These are phyloP conservation scores for Phaeomoniella chlamydospora DNA, from an alignment of 2,329 filamentous ascomycete species.

Conservation along the genomic window DNA sequence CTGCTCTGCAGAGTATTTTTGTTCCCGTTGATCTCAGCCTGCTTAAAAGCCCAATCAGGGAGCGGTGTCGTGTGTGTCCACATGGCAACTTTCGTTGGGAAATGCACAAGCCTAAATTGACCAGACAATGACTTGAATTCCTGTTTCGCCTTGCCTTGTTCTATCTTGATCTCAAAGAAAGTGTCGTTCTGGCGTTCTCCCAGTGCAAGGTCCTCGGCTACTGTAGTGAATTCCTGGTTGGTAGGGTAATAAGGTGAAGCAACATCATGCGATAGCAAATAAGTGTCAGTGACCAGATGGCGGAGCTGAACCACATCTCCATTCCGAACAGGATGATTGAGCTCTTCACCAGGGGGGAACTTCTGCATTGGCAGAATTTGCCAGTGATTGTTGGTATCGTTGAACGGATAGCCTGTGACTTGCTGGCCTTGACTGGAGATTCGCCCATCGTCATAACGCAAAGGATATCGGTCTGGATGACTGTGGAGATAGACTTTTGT, in stretches of 20 bases:
- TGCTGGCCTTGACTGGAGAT: conserved; percentile 97
- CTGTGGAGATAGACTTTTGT: conserved; percentile 95
- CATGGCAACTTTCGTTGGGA: conserved; percentile 93
- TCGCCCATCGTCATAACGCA: conserved; percentile 92
- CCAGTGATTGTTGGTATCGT: conserved; percentile 99
- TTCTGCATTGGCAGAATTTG: conserved; percentile 63
- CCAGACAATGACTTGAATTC: conserved; percentile 83
- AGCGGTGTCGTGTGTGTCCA: conserved; percentile 93
- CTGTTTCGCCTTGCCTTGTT: conserved; percentile 65
- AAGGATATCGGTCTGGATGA: conserved; percentile 74
- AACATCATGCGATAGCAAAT: conserved; percentile 88
- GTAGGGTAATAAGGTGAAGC: conserved; percentile 92
- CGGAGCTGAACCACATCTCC: conserved; percentile 76
- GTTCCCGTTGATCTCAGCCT: conserved; percentile 98
- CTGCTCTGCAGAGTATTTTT: conserved; percentile 83
- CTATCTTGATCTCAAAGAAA: conserved; percentile 81
- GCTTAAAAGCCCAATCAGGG: conserved; percentile 94
- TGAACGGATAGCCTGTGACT: conserved; percentile 93
- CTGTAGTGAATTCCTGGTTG: conserved; percentile 95
- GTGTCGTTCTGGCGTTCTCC: conserved; percentile 73
- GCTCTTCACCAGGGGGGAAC: conserved; percentile 31
- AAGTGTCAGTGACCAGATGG: conserved; percentile 71
- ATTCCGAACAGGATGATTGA: conserved; percentile 54
- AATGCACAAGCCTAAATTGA: conserved; percentile 92
- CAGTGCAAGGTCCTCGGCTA: conserved; percentile 55